Evolutionary conservation across 257 asterid species (phyloP).

Genomic region (Solanum appendiculatum): DNA sequence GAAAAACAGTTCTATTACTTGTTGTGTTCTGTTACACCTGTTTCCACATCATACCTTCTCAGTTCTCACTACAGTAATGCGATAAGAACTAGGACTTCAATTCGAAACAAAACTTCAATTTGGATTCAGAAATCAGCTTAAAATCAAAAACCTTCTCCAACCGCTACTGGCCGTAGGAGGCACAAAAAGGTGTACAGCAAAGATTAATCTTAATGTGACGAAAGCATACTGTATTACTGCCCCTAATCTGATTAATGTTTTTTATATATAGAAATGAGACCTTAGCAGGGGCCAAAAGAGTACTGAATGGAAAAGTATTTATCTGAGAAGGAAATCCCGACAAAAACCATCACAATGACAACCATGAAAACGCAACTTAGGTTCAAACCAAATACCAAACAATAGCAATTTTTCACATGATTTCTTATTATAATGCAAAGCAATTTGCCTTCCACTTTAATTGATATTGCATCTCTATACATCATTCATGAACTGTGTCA

Average conservation of each 20-base stretch:
- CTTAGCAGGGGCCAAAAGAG: background rate
- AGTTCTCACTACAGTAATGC: background rate
- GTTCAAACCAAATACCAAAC: background rate
- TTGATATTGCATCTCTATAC: background rate
- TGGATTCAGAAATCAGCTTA: background rate
- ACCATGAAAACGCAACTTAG: background rate
- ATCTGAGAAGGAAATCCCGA: background rate
- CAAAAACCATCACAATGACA: background rate
- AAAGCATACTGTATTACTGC: background rate
- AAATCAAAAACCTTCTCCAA: background rate
- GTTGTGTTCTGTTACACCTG: background rate
- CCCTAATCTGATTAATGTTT: background rate
- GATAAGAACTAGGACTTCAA: background rate
- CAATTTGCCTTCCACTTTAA: background rate
- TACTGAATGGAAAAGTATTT: background rate
- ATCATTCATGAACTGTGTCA: background rate
- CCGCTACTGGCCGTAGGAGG: background rate
- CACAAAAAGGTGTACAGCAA: background rate
- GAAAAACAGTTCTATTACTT: background rate
- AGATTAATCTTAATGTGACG: background rate
- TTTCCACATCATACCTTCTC: background rate
- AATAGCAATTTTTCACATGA: background rate
- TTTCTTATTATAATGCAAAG: background rate
- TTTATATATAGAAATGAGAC: background rate
- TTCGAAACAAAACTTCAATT: background rate